Percentiles rank a stretch among this genome's conserved stretches.
phyloP scores from a whole-genome alignment of 73 alveolate genomes.

The Effrenium voratum region DNA sequence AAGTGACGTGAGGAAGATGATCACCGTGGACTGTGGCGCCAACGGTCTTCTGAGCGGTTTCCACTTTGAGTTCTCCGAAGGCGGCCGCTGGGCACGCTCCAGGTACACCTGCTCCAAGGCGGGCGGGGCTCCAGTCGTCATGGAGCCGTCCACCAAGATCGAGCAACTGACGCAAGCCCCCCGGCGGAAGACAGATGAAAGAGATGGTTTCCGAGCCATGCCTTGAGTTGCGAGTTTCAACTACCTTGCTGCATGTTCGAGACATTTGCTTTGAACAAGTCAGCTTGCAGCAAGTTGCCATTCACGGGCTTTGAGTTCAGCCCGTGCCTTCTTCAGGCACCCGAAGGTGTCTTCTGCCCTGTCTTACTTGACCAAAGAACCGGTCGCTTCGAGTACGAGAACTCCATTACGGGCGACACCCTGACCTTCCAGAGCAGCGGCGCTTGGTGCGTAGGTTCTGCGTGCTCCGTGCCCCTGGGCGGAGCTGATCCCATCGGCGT shows the following conservation, averaged over 20 bases:
- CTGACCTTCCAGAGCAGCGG: constrained; percentile 51
- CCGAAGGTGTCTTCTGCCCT: no score
- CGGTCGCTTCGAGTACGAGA: constrained; percentile 55
- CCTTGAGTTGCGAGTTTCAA: not conserved
- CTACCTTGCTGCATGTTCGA: no score
- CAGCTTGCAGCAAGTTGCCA: no score
- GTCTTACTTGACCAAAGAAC: not conserved
- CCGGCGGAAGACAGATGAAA: not conserved
- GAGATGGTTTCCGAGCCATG: not conserved
- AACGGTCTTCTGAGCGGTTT: constrained; percentile 82
- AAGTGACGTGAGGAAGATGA: constrained; percentile 70
- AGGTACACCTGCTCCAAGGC: constrained; percentile 70
- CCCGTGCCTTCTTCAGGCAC: no score
- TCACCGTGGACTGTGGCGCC: constrained; percentile 84
- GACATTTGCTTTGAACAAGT: no score
- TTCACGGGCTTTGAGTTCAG: no score
- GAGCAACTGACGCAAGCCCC: constrained; percentile 18
- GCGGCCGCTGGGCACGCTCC: constrained; percentile 93
- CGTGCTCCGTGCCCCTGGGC: constrained; percentile 45
- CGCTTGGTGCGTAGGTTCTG: constrained; percentile 76
- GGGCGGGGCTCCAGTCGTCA: constrained; percentile 87
- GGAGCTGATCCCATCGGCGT: constrained; percentile 59
- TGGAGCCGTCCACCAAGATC: constrained; percentile 79
- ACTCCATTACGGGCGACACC: constrained; percentile 61
- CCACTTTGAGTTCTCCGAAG: constrained; percentile 92